These are phyloP conservation scores for Suhomyces bribrorum DNA, from an alignment of 1,139 yeast genomes.

Conservation along the genomic window DNA sequence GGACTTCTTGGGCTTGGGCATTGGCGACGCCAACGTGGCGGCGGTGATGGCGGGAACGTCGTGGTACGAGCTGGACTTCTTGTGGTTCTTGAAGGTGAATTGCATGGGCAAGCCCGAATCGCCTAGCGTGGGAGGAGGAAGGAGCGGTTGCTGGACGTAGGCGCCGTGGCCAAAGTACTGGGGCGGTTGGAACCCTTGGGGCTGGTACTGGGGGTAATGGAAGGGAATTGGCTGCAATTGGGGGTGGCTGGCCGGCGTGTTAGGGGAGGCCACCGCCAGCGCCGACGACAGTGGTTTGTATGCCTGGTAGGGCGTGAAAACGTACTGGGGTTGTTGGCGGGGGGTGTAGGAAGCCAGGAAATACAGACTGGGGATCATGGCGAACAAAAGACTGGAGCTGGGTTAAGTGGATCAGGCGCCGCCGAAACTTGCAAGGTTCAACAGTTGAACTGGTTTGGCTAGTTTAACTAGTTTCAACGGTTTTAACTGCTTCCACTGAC, in stretches of 20 bases:
- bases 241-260: neutral
- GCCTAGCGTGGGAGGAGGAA: slow-evolving; percentile 4
- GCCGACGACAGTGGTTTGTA: neutral
- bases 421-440: too few species aligned
- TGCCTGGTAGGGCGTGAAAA: slow-evolving; percentile 5
- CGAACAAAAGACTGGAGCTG: too few species aligned
- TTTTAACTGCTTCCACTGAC: too few species aligned
- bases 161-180: slow-evolving; percentile 4
- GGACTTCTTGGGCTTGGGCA: slow-evolving; percentile 6
- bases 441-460: too few species aligned
- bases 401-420: too few species aligned
- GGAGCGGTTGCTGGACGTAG: slow-evolving; percentile 8
- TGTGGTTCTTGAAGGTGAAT: slow-evolving; percentile 5
- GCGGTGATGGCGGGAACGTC: neutral
- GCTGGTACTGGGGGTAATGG: neutral
- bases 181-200: neutral
- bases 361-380: slow-evolving; percentile 7
- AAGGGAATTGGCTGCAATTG: neutral
- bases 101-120: slow-evolving; percentile 4
- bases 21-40: neutral
- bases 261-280: neutral
- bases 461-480: too few species aligned
- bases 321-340: slow-evolving; percentile 9
- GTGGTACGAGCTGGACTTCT: slow-evolving; percentile 5
- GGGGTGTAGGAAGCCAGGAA: slow-evolving; percentile 5